Conservation (phyloP, 2,329 filamentous ascomycete genomes). For the Colletotrichum neosansevieriae region DNA sequence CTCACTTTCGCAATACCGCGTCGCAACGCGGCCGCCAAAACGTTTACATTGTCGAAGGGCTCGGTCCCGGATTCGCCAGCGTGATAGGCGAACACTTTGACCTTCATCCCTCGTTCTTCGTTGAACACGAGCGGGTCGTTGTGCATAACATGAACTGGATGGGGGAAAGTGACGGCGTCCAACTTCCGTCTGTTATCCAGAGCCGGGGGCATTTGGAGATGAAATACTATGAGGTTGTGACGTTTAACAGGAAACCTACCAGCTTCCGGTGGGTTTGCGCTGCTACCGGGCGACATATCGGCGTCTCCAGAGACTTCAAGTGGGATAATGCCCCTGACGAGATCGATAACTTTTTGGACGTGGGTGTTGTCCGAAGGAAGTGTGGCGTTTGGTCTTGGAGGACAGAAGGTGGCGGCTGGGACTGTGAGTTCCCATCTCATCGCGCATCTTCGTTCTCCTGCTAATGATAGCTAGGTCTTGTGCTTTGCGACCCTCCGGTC, state of each 20-base stretch:
- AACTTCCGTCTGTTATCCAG: conserved; percentile 41
- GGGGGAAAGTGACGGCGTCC: conserved; percentile 44
- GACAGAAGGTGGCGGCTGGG: conserved; percentile 41
- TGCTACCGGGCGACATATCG: conserved; percentile 44
- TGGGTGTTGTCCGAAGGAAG: conserved; percentile 43
- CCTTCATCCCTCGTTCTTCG: conserved; percentile 44
- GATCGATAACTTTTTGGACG: conserved; percentile 41
- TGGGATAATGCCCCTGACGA: conserved; percentile 32
- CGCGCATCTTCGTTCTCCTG: not conserved
- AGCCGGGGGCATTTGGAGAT: conserved; percentile 40
- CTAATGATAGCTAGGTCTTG: conserved; percentile 35
- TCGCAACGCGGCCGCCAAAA: conserved; percentile 22
- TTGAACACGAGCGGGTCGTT: conserved; percentile 46
- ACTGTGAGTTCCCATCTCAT: conserved; percentile 36
- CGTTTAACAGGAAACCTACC: conserved; percentile 40
- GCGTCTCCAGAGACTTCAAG: conserved; percentile 39
- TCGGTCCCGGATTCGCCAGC: conserved; percentile 42
- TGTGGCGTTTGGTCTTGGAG: conserved; percentile 43
- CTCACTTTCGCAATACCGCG: conserved; percentile 15
- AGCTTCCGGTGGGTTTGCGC: conserved; percentile 44
- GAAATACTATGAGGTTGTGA: conserved; percentile 44
- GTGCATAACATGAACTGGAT: conserved; percentile 41
- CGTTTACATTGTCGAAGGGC: conserved; percentile 44
- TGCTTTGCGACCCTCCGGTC: conserved; percentile 44
- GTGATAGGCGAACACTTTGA: conserved; percentile 42